Evolutionary conservation across 495 filamentous ascomycete genomes (phyloP).

Genomic region (Lasiosphaeriaceae sp.): DNA sequence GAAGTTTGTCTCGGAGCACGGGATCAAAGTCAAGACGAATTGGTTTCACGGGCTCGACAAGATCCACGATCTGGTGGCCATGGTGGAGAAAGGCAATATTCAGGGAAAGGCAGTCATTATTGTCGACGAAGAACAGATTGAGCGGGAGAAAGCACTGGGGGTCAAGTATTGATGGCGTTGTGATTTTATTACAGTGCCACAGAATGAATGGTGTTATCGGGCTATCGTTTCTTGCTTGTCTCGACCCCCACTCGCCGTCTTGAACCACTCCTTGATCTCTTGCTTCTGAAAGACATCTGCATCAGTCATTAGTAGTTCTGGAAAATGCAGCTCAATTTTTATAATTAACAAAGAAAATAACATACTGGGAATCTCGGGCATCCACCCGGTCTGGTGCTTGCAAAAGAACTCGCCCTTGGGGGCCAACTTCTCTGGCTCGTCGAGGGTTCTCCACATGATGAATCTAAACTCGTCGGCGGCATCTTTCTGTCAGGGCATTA

Average conservation of each 20-base stretch:
- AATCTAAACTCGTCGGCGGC: slow-evolving; percentile 58
- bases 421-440: slow-evolving; percentile 55
- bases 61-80: slow-evolving; percentile 44
- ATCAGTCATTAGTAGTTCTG: neutral
- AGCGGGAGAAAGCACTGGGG: slow-evolving; percentile 20
- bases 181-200: too few species aligned
- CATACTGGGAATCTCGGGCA: slow-evolving; percentile 58
- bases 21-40: slow-evolving; percentile 48
- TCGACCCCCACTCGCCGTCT: neutral
- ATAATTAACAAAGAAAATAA: slow-evolving; percentile 3
- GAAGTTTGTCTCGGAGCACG: slow-evolving; percentile 45
- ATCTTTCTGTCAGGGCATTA: slow-evolving; percentile 36
- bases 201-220: too few species aligned
- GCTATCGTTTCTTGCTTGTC: too few species aligned
- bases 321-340: neutral
- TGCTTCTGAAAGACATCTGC: slow-evolving; percentile 58
- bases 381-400: slow-evolving; percentile 53
- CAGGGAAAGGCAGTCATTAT: slow-evolving; percentile 53
- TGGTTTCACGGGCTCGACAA: slow-evolving; percentile 50
- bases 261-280: slow-evolving; percentile 49
- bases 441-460: slow-evolving; percentile 60
- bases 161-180: slow-evolving; percentile 10
- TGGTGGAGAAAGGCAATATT: slow-evolving; percentile 48
- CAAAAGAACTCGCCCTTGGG: slow-evolving; percentile 72
- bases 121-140: slow-evolving; percentile 35